These are phyloP conservation scores for Aureobasidium sp. DNA, from an alignment of 2,329 filamentous ascomycete genomes.

Conservation along the genomic window DNA sequence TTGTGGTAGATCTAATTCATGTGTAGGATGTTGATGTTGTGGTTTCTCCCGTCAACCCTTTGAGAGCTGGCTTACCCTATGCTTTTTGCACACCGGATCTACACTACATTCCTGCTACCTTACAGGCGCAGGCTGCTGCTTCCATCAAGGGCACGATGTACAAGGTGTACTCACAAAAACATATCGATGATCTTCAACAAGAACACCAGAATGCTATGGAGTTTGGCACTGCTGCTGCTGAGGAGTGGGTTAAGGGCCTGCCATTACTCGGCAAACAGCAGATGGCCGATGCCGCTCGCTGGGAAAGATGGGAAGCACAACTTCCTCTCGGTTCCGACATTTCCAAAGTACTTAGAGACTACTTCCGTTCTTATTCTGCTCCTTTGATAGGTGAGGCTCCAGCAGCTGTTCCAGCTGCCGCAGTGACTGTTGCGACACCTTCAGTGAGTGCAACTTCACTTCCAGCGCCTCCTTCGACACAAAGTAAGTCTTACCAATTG, in stretches of 20 bases:
- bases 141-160: slow-evolving; percentile 46
- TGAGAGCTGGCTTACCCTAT: slow-evolving; percentile 64
- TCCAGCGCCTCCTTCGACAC: slow-evolving; percentile 8
- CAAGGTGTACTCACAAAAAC: slow-evolving; percentile 58
- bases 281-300: slow-evolving; percentile 57
- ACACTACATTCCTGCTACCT: slow-evolving; percentile 51
- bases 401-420: neutral
- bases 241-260: slow-evolving; percentile 76
- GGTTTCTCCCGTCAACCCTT: slow-evolving; percentile 53
- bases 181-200: slow-evolving; percentile 55
- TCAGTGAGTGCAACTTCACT: slow-evolving; percentile 4
- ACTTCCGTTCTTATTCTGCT: slow-evolving; percentile 25
- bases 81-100: slow-evolving; percentile 56
- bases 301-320: slow-evolving; percentile 64
- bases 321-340: slow-evolving; percentile 24
- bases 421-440: neutral
- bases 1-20: slow-evolving; percentile 20
- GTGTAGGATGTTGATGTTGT: slow-evolving; percentile 62
- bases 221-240: slow-evolving; percentile 60
- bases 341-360: slow-evolving; percentile 26
- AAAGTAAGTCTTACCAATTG: slow-evolving; percentile 13
- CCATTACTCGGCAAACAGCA: slow-evolving; percentile 54
- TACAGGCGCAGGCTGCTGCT: slow-evolving; percentile 45
- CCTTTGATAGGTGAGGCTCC: neutral
- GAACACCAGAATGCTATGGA: slow-evolving; percentile 58